Evolutionary conservation across 441 rosid genomes (phyloP), one percentile per base, ranked within the genome.

Genomic region (Brassica balearica): DNA sequence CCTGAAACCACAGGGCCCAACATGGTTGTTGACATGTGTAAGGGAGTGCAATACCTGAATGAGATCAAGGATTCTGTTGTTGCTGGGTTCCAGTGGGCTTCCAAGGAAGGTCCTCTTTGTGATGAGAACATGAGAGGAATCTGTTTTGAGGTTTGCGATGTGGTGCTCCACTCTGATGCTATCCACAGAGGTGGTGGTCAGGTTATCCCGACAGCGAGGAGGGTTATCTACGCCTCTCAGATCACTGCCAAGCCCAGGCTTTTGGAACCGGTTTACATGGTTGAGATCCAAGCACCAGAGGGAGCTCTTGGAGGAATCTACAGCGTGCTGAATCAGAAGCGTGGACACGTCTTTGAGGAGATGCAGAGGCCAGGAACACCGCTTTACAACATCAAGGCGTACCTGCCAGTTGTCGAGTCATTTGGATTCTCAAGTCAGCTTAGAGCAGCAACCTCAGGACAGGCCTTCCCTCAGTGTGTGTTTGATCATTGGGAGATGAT

Each of bases 301-400:
- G 81, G 81, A 55, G 84, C 81, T 0, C 78, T 81, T 7, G 84
- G 84, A 68, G 84, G 84, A 46, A 81, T 81, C 6, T 81, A 81
- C 81, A 81, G 84, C 4, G 84, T 81, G 68, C 84, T 81, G 74
- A 81, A 81, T 81, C 84, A 81, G 78, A 81, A 81, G 81, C 59
- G 84, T 29, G 84, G 84, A 3, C 84, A 77, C 46, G 84, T 81
- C 0, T 81, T 81, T 1, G 84, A 81, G 75, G 84, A 81, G 77
- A 81, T 81, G 81, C 84, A 81, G 78, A 81, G 84, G 84, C 84
- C 78, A 3, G 84, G 84, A 72, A 81, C 84, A 3, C 84, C 84
- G 0, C 20, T 81, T 17, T 81, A 81, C 72, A 81, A 81, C 81
- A 81, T 81, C 58, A 81, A 81, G 64, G 84, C 84, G 0, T 81